Evolutionary conservation across 2,329 filamentous ascomycete genomes (phyloP), one percentile per base, ranked within the genome.

Genomic region (Chaetothyriales sp.): DNA sequence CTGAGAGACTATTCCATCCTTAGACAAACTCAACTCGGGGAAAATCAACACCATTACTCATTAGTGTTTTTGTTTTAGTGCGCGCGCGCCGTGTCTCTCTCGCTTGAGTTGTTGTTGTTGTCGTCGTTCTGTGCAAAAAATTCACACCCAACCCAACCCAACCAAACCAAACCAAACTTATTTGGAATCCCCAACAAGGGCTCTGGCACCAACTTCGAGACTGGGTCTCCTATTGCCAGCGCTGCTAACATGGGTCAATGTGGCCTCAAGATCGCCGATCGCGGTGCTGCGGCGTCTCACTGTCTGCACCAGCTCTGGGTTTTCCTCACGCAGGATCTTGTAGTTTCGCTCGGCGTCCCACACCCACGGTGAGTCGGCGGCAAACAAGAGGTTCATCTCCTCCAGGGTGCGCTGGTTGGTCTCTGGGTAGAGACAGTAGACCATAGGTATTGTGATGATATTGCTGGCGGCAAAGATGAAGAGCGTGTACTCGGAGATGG

Each of bases 351-450:
- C 81, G 0, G 80, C 81, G 48, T 84, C 79, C 83, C 83, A 86
- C 1, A 75, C 75, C 79, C 80, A 86, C 3, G 78, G 77, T 0
- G 73, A 80, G 18, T 80, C 71, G 0, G 79, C 74, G 0, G 82
- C 80, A 57, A 88, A 87, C 0, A 87, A 66, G 0, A 86, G 66
- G 54, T 88, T 79, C 70, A 87, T 86, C 60, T 86, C 83, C 60
- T 87, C 84, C 0, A 87, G 69, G 0, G 82, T 86, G 0, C 83
- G 75, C 62, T 84, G 80, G 60, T 81, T 85, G 2, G 79, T 84
- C 62, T 87, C 84, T 0, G 83, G 84, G 51, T 86, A 87, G 0
- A 88, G 60, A 0, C 80, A 80, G 79, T 81, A 88, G 0, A 86
- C 79, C 66, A 85, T 77, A 0, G 80, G 75, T 3, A 87, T 80